phyloP scores from a whole-genome alignment of 176 grass and related monocot species.

The Ensete ventricosum region DNA sequence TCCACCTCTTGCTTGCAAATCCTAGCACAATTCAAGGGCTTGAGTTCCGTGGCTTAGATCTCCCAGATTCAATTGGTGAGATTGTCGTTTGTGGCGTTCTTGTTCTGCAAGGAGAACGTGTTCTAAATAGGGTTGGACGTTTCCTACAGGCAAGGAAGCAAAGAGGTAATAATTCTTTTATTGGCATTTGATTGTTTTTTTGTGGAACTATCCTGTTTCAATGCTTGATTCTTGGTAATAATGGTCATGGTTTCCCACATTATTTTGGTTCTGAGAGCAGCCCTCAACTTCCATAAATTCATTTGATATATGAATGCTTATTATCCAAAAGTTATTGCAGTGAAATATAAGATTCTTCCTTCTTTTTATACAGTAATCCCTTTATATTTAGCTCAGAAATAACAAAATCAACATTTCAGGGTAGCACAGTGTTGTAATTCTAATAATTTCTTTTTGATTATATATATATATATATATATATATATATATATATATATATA shows the following conservation, averaged over 20 bases:
- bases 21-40: conserved; percentile 72
- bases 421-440: background rate
- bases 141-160: conserved; percentile 71
- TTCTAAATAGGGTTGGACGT: conserved; percentile 62
- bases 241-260: too few relatives aligned
- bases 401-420: background rate
- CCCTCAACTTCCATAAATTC: background rate
- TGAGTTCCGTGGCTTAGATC: conserved; percentile 78
- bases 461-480: background rate
- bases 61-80: conserved; percentile 89
- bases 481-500: too few relatives aligned
- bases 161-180: conserved; percentile 43
- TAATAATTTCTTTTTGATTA: background rate
- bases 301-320: background rate
- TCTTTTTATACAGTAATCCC: background rate
- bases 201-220: too few relatives aligned
- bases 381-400: background rate
- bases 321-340: background rate
- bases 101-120: conserved; percentile 74
- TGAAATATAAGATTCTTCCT: background rate
- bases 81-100: conserved; percentile 76
- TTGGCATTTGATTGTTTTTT: background rate
- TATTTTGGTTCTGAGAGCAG: too few relatives aligned
- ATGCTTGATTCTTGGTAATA: too few relatives aligned
- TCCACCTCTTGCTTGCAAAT: conserved; percentile 63